phyloP scores from a whole-genome alignment of 352 stramenopile genomes.

The Elongisporangium undulatum region DNA sequence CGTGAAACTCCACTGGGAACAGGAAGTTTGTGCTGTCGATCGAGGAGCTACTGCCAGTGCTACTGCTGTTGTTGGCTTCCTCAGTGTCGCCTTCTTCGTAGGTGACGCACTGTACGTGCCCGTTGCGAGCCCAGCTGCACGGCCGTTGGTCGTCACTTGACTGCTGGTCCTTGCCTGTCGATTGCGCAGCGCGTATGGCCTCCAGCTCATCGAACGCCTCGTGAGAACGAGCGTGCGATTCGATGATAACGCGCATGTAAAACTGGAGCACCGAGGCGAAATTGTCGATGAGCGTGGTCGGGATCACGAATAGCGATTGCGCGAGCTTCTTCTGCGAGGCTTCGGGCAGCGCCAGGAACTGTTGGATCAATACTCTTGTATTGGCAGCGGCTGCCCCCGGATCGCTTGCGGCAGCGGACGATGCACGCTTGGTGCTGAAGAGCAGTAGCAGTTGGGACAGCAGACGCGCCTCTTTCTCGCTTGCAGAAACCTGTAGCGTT shows the following conservation, averaged over 20 bases:
- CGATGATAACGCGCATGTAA: constrained; percentile 57
- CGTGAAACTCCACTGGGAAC: constrained; percentile 33
- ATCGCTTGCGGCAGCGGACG: not conserved
- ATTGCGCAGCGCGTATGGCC: not conserved
- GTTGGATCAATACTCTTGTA: constrained; percentile 23
- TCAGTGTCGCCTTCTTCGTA: constrained; percentile 27
- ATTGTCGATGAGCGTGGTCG: constrained; percentile 27
- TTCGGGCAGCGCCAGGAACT: constrained; percentile 29
- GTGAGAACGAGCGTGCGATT: constrained; percentile 34
- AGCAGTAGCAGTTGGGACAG: constrained; percentile 39
- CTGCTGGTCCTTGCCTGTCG: not conserved
- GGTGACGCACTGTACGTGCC: constrained; percentile 24
- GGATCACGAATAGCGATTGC: constrained; percentile 40
- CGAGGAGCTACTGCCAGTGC: not conserved
- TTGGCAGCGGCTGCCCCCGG: not conserved
- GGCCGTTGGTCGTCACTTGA: not conserved
- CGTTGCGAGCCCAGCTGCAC: constrained; percentile 31
- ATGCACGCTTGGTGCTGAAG: constrained; percentile 24
- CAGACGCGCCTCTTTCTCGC: constrained; percentile 28
- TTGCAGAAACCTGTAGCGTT: not conserved
- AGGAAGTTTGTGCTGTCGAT: constrained; percentile 15
- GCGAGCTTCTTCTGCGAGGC: constrained; percentile 37
- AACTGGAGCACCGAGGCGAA: constrained; percentile 62
- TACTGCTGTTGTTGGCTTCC: not conserved
- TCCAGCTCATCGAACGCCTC: not conserved